These are phyloP conservation scores for Salvia miltiorrhiza DNA, from an alignment of 257 asterid species.

Conservation along the genomic window DNA sequence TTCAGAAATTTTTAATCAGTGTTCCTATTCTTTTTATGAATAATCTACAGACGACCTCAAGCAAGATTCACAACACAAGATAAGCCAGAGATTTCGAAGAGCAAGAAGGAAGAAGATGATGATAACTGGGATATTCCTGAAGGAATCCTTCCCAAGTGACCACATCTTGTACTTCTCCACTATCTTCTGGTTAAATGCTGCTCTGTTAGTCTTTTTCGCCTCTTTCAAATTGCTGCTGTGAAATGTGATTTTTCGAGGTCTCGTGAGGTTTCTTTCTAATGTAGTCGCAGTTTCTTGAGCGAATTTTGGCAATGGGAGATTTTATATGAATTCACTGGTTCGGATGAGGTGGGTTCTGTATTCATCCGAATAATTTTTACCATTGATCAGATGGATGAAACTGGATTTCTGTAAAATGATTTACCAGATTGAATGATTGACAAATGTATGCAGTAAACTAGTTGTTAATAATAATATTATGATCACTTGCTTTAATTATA, in stretches of 20 bases:
- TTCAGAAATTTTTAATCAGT: background rate
- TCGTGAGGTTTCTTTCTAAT: constrained; percentile 3
- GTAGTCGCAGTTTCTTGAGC: background rate
- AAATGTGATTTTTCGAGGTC: constrained; percentile 6
- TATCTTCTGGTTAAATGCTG: background rate
- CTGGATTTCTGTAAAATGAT: background rate
- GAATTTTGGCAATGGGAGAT: background rate
- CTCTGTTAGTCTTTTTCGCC: background rate
- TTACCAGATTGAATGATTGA: background rate
- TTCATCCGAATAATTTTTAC: background rate
- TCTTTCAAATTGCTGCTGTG: constrained; percentile 13
- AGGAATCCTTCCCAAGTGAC: constrained; percentile 52
- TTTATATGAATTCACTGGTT: background rate
- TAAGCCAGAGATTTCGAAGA: constrained; percentile 34
- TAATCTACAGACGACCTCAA: constrained; percentile 41
- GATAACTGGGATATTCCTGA: constrained; percentile 86
- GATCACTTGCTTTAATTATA: no score
- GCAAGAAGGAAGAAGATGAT: constrained; percentile 39
- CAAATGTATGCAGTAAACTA: background rate
- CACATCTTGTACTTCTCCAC: constrained; percentile 1
- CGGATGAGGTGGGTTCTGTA: background rate
- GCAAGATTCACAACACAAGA: constrained; percentile 35
- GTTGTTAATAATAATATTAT: background rate
- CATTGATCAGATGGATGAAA: background rate
- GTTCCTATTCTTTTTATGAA: background rate